Percentiles rank a stretch among this genome's conserved stretches.
phyloP scores from a whole-genome alignment of 768 basidiomycete species.

The Dioszegia aurantiaca region DNA sequence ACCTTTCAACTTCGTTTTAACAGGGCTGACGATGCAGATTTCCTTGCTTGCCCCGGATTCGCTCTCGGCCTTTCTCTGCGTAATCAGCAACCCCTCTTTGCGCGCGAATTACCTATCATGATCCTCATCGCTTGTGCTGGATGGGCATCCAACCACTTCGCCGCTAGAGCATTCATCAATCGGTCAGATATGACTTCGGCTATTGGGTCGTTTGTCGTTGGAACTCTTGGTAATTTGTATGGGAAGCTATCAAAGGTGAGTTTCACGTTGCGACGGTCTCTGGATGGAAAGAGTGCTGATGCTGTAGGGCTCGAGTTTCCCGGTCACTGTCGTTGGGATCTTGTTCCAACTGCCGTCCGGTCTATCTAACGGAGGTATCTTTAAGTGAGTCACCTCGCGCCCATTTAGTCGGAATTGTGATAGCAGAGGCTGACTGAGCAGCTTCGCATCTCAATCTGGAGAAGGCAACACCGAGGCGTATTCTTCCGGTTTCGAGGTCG shows the following conservation, averaged over 20 bases:
- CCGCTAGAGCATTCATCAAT: constrained; percentile 61
- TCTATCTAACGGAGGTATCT: constrained; percentile 72
- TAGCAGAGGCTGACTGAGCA: neutral
- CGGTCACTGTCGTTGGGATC: constrained; percentile 77
- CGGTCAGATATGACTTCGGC: constrained; percentile 76
- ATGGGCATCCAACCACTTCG: constrained; percentile 73
- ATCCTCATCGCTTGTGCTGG: constrained; percentile 66
- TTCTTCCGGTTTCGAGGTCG: constrained; percentile 63
- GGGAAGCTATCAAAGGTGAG: constrained; percentile 66
- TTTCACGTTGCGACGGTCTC: neutral
- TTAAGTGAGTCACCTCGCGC: constrained; percentile 61
- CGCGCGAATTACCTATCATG: constrained; percentile 54
- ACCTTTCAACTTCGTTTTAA: neutral
- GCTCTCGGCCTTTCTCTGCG: constrained; percentile 50
- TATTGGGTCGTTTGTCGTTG: constrained; percentile 77
- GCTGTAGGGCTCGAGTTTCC: constrained; percentile 61
- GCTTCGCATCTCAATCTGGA: constrained; percentile 44
- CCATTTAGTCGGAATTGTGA: neutral
- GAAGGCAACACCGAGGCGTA: constrained; percentile 56
- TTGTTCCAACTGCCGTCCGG: constrained; percentile 82
- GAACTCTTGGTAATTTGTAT: constrained; percentile 73
- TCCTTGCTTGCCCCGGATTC: constrained; percentile 54
- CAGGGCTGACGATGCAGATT: constrained; percentile 28
- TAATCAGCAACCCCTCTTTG: constrained; percentile 54
- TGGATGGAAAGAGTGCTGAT: constrained; percentile 1